Evolutionary conservation across 1,139 yeast genomes (phyloP).

Genomic region (Yamadazyma pseudoaaseri): DNA sequence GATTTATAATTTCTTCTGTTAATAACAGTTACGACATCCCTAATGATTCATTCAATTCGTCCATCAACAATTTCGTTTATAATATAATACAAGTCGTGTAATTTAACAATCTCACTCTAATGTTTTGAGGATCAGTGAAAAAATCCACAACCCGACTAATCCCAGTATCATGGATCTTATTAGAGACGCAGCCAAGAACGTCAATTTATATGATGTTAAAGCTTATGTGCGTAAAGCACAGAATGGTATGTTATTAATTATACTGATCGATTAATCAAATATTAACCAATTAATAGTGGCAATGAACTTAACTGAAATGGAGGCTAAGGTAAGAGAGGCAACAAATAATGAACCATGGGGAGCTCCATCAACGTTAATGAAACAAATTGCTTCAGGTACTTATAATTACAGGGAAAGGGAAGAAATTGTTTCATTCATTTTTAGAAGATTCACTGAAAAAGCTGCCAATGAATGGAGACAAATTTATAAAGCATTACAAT

Average conservation of each 20-base stretch:
- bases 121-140: no score
- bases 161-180: conserved; percentile 53
- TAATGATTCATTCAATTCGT: no score
- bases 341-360: conserved; percentile 99
- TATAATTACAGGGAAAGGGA: conserved; percentile 82
- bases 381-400: conserved; percentile 92
- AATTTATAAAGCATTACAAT: conserved; percentile 87
- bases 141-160: no score
- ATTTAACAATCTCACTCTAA: no score
- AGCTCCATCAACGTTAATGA: conserved; percentile 90
- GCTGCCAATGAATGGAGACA: conserved; percentile 98
- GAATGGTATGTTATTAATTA: conserved; percentile 52
- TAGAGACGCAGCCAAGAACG: conserved; percentile 74
- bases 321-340: conserved; percentile 94
- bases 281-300: conserved; percentile 48
- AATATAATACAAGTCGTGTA: no score
- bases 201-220: conserved; percentile 91
- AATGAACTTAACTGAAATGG: conserved; percentile 92
- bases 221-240: conserved; percentile 98
- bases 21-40: no score
- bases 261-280: neutral
- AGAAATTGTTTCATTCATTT: conserved; percentile 69
- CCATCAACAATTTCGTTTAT: no score
- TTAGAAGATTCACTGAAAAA: conserved; percentile 88
- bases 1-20: conserved; percentile 24